phyloP scores from a whole-genome alignment of 2,329 filamentous ascomycete species.

The Verticillium nubilum region DNA sequence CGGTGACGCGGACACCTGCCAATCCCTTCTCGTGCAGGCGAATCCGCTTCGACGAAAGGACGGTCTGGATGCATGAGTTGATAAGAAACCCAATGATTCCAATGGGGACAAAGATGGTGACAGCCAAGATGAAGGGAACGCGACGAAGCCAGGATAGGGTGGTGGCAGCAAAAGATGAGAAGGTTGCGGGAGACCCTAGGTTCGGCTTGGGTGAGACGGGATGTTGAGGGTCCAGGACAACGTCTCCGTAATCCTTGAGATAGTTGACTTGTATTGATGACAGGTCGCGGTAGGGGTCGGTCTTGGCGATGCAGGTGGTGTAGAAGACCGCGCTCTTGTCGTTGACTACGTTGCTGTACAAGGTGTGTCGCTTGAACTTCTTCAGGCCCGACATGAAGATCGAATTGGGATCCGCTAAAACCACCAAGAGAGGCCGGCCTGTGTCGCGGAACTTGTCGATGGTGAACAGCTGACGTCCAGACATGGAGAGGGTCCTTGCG shows the following conservation, averaged over 20 bases:
- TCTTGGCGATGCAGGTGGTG: conserved; percentile 71
- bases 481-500: conserved; percentile 72
- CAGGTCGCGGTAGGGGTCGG: conserved; percentile 69
- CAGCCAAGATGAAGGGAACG: conserved; percentile 57
- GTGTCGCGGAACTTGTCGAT: conserved; percentile 83
- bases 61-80: conserved; percentile 72
- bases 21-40: conserved; percentile 67
- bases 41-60: conserved; percentile 70
- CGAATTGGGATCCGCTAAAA: conserved; percentile 77
- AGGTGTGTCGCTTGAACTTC: conserved; percentile 67
- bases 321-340: conserved; percentile 79
- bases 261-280: conserved; percentile 68
- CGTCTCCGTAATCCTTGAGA: conserved; percentile 64
- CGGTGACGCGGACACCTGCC: conserved; percentile 59
- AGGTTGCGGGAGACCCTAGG: conserved; percentile 21
- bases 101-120: conserved; percentile 69
- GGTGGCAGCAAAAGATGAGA: conserved; percentile 25
- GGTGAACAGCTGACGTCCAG: conserved; percentile 80
- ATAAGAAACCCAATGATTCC: conserved; percentile 65
- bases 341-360: conserved; percentile 86
- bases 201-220: conserved; percentile 50
- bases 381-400: conserved; percentile 79
- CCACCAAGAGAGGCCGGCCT: conserved; percentile 69
- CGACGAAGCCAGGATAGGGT: conserved; percentile 36
- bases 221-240: conserved; percentile 64